Evolutionary conservation across 202 grass and related monocot genomes (phyloP).

Genomic region (Digitaria exilis): DNA sequence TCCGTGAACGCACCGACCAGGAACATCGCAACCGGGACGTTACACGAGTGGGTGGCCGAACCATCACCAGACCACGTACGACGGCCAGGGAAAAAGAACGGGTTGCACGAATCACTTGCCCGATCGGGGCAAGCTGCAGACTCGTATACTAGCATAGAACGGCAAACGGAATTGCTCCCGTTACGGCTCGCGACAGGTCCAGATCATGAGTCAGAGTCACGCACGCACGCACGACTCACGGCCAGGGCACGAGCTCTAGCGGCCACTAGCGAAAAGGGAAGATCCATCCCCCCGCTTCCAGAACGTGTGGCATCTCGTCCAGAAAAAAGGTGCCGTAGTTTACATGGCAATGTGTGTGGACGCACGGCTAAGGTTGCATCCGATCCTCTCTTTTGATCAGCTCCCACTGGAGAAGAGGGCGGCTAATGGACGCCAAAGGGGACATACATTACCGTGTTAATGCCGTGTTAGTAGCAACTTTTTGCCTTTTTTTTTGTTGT

Average conservation of each 20-base stretch:
- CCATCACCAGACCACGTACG: not conserved
- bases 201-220: not conserved
- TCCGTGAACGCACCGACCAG: not conserved
- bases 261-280: not conserved
- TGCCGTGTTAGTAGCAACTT: conserved; percentile 40
- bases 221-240: not conserved
- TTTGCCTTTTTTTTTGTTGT: not conserved
- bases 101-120: not conserved
- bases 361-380: conserved; percentile 39
- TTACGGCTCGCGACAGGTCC: not conserved
- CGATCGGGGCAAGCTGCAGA: not conserved
- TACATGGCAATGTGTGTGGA: not conserved
- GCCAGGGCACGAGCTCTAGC: not conserved
- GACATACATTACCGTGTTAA: conserved; percentile 25
- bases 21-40: not conserved
- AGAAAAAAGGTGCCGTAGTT: not conserved
- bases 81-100: not conserved
- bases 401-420: not conserved
- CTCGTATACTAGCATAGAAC: not conserved
- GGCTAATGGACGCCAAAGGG: conserved; percentile 36
- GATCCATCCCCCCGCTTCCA: conserved; percentile 8
- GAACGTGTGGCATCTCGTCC: conserved; percentile 35
- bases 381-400: conserved; percentile 36
- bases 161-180: not conserved
- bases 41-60: conserved; percentile 34